Evolutionary conservation across 179 eudicot species (phyloP), one percentile per base, ranked within the genome.

Genomic region (Patellifolia procumbens): DNA sequence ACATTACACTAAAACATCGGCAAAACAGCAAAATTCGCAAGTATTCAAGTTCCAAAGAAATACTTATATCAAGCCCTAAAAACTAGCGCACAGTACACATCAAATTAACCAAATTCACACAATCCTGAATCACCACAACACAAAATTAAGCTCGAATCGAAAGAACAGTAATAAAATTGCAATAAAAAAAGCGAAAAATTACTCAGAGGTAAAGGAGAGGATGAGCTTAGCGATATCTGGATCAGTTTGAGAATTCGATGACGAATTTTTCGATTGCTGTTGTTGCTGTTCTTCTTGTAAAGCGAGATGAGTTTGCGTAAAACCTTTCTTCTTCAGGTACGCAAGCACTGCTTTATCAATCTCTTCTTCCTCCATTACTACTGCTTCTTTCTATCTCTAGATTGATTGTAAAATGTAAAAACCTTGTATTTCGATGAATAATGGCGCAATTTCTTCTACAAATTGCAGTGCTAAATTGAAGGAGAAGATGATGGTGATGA

Each of bases 241-340:
- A 39, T 93, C 92, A 56, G 88, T 84, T 6, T 83, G 85, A 32
- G 91, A 88, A 71, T 80, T 80, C 48, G 83, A 77, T 32, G 87
- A 85, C 28, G 88, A 81, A 64, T 70, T 84, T 49, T 80, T 85
- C 74, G 76, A 79, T 39, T 72, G 69, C 43, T 79, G 85, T 64
- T 86, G 86, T 5, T 52, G 73, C 12, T 91, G 91, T 69, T 92
- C 95, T 82, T 89, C 92, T 51, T 88, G 94, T 15, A 89, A 87
- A 69, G 88, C 87, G 73, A 88, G 89, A 67, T 89, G 93, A 2
- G 90, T 87, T 74, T 88, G 92, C 83, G 81, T 89, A 68, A 91
- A 91, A 34, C 99, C 99, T 84, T 87, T 95, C 86, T 89, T 93
- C 88, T 88, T 90, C 84, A 95, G 75, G 75, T 91, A 95, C 43